A percentile compares a stretch with the other conserved stretches of the same genome.
Evolutionary conservation across 73 alveolate genomes (phyloP).

Genomic region (Blepharisma stoltei): DNA sequence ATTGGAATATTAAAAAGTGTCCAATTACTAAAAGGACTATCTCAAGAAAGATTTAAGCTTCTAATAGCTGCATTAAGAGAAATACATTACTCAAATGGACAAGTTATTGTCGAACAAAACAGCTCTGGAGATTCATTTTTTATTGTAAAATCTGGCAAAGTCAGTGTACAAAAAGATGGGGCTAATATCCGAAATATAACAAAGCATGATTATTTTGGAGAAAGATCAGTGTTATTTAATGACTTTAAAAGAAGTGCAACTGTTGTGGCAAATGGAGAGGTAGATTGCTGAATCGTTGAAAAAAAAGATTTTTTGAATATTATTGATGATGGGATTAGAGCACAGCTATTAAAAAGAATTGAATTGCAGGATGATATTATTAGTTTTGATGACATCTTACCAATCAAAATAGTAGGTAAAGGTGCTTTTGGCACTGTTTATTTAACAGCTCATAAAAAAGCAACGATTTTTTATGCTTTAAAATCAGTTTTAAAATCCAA

Average conservation of each 20-base stretch:
- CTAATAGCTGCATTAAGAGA: neutral
- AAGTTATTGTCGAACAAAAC: conserved; percentile 24
- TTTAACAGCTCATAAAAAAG: neutral
- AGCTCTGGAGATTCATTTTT: conserved; percentile 21
- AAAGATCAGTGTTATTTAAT: neutral
- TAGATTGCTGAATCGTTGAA: neutral
- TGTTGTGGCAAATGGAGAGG: conserved; percentile 10
- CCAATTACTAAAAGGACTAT: neutral
- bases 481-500: neutral
- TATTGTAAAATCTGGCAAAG: conserved; percentile 18
- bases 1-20: neutral
- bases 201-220: conserved; percentile 17
- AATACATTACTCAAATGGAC: neutral
- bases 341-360: neutral
- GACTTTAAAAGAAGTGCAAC: neutral
- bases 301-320: neutral
- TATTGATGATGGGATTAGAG: neutral
- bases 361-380: neutral
- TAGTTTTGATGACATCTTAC: neutral
- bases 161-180: neutral
- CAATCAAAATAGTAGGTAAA: neutral
- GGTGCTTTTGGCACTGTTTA: conserved; percentile 1
- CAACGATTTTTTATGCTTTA: neutral
- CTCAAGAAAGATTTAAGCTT: neutral
- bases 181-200: neutral